These are phyloP conservation scores for Phytophthora sp. DNA, from an alignment of 352 stramenopile genomes.

Conservation along the genomic window DNA sequence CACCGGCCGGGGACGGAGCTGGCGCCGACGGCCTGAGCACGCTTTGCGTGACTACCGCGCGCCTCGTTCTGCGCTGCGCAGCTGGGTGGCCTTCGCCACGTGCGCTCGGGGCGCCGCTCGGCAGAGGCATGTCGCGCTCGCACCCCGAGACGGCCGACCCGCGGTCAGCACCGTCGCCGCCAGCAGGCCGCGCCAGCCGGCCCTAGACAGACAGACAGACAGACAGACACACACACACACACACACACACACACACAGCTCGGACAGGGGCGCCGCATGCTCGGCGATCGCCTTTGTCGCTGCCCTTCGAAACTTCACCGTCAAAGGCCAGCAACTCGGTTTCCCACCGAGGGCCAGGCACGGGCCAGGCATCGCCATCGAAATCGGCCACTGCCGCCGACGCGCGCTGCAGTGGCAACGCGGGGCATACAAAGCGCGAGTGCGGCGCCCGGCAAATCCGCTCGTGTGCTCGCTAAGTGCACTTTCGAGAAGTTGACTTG, in stretches of 20 bases:
- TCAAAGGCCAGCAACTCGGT: too few species aligned
- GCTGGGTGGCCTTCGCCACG: not conserved
- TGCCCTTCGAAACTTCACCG: too few species aligned
- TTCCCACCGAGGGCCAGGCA: not conserved
- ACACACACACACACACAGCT: too few species aligned
- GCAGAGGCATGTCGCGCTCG: conserved; percentile 6
- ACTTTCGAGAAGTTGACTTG: not conserved
- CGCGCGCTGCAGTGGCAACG: not conserved
- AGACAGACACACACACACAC: too few species aligned
- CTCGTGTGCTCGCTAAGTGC: not conserved
- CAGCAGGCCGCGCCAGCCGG: not conserved
- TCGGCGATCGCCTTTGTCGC: too few species aligned
- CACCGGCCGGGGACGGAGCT: not conserved
- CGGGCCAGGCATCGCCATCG: not conserved
- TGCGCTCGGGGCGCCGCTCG: conserved; percentile 3
- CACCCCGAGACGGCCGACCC: too few species aligned
- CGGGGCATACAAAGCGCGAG: not conserved
- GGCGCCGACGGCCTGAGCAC: not conserved
- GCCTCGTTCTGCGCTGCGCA: conserved; percentile 3
- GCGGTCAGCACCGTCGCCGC: not conserved
- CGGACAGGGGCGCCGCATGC: too few species aligned
- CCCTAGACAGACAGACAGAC: too few species aligned
- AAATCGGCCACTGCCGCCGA: not conserved
- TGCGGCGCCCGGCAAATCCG: not conserved
- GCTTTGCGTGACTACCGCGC: not conserved